Base-by-base conservation (phyloP, 768 basidiomycete species). In the Xerocomellus amylosporus region DNA sequence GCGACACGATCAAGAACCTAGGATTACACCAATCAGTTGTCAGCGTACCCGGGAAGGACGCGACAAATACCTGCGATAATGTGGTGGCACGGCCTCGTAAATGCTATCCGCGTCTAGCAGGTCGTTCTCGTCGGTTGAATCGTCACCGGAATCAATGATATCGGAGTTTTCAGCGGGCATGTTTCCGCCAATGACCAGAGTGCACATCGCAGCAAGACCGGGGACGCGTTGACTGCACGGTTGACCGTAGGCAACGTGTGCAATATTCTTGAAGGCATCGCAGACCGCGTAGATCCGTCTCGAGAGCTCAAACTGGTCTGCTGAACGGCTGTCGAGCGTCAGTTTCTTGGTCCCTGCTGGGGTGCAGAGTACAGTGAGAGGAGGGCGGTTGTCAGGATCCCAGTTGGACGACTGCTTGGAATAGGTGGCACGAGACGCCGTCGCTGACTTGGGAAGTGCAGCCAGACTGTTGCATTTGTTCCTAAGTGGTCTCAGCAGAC, bases 261-360 rank as follows among this genome's bases (percentile, higher is more conserved):
- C 70, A 41, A 85, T 64, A 51, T 82, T 80, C 46, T 71, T 74
- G 67, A 83, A 86, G 48, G 77, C 77, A 56, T 80, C 80, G n/a
- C 80, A 73, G 15, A 86, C 74, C 14, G 79, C 79, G 61, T 82
- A 74, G 9, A 84, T 74, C 30, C 70, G 75, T 36, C 73, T 73
- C 9, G 81, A 75, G 30, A 82, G 69, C 49, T 80, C 75, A 36
- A 75, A 60, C 20, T 68, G 73, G 31, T 73, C 72, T 45, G 66
- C 53, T 36, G 63, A 68, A 20, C 67, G 60, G 41, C 68, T 69
- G 48, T 75, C 70, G 5, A 75, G 63, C 45, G 70, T 67, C 17
- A 74, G 60, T 38, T 71, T 73, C 47, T 64, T 72, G 46, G 71
- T 54, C 19, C 62, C 69, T 19, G 73, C 67, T 4, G 77, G 73